These are phyloP conservation scores for Pleurotus sapidus DNA, from an alignment of 768 basidiomycete species.

Conservation along the genomic window DNA sequence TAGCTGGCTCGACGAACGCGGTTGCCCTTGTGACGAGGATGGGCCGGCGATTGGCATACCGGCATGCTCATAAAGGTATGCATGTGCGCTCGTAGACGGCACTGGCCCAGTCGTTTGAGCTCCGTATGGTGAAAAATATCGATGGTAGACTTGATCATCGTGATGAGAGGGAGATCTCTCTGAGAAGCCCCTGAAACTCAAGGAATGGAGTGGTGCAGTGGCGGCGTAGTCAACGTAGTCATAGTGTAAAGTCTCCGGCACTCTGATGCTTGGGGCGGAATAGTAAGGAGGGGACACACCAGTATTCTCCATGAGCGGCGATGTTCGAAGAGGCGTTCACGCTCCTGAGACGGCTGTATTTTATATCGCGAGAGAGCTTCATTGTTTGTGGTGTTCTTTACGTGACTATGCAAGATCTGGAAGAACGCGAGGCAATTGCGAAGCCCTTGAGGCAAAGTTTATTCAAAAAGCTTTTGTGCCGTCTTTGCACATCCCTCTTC, in stretches of 20 bases:
- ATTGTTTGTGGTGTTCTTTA: background rate
- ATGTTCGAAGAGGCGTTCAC: conserved; percentile 6
- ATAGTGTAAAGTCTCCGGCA: background rate
- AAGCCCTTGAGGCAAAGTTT: conserved; percentile 1
- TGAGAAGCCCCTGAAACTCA: conserved; percentile 41
- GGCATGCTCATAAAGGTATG: conserved; percentile 25
- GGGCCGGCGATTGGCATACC: conserved; percentile 39
- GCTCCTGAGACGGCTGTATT: background rate
- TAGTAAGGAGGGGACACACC: background rate
- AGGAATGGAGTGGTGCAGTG: background rate
- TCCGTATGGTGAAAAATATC: conserved; percentile 41
- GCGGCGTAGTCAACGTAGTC: conserved; percentile 2
- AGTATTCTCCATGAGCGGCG: background rate
- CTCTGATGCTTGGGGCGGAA: background rate
- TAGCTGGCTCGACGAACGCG: background rate
- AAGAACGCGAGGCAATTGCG: conserved; percentile 1
- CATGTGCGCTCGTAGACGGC: conserved; percentile 32
- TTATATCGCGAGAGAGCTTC: background rate
- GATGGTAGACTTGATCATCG: conserved; percentile 40
- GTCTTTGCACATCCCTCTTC: too few species aligned
- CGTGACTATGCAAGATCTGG: background rate
- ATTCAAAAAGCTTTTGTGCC: background rate
- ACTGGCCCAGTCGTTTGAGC: conserved; percentile 23
- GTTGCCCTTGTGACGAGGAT: conserved; percentile 14
- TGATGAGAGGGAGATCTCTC: conserved; percentile 46